Evolutionary conservation across 805 yeast species (phyloP), one percentile per base, ranked within the genome.

Genomic region (Saccharomyces mikatae): DNA sequence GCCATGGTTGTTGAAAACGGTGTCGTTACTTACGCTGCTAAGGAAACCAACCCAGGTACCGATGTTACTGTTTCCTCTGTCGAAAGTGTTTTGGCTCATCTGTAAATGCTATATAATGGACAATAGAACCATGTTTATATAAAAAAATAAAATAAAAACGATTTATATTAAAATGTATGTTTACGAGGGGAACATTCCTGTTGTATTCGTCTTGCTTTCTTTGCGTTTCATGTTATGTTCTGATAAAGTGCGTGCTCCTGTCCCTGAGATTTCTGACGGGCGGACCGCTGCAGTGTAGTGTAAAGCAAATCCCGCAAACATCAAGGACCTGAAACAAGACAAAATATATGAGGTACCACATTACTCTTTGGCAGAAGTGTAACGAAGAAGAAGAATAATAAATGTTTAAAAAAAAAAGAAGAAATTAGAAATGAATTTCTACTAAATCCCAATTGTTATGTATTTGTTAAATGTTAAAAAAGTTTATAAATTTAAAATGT

Each of bases 1-100:
- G 89, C 92, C 47, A 73, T 85, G 55, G 75, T 89, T 58, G 82
- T 87, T 52, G 83, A 81, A 62, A 71, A 80, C 55, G 84, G 84
- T 62, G 71, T 71, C 56, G 77, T 82, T 55, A 69, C 71, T 52
- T 82, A 81, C 68, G 71, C 77, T 41, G 76, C 67, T 56, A 65
- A 64, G 60, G 76, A 73, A 56, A 58, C 55, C 46, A 69, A 69
- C 55, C 67, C 71, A 36, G 71, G 67, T 47, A 62, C 67, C 31
- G 74, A 71, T 3, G 76, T 74, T 10, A 66, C 72, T 13, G 72
- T 67, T 17, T 68, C 74, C 4, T 64, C 71, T 32, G 72, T 71
- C n/a, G 71, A 66, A 28, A 58, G 60, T 21, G 71, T 69, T 8
- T 55, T 71, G 53, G 61, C 68, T 49, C 62, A 64, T 46, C 61